Conservation (phyloP, 2,329 filamentous ascomycete species). For the Colletotrichum sojae region DNA sequence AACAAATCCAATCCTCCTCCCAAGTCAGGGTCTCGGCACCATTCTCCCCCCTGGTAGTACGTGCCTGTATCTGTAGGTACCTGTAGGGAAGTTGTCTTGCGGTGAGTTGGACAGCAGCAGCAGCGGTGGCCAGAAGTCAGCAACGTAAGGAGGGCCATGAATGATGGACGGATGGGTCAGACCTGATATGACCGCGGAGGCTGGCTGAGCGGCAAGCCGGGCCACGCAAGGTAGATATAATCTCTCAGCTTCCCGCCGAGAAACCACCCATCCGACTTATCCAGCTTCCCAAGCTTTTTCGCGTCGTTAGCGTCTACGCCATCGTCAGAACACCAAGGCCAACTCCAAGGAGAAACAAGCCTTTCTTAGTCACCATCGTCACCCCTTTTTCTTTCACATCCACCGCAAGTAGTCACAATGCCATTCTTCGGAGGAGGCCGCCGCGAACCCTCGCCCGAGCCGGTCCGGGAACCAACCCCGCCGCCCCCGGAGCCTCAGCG, state of each 20-base stretch:
- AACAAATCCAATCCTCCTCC: neutral
- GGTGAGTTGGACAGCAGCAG: conserved; percentile 7
- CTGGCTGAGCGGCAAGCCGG: no score
- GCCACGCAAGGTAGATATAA: conserved; percentile 29
- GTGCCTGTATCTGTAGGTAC: no score
- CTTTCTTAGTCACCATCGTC: neutral
- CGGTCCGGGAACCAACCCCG: conserved; percentile 48
- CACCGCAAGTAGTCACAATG: conserved; percentile 35
- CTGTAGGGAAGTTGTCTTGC: neutral
- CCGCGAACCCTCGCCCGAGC: conserved; percentile 50
- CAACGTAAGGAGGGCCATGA: neutral
- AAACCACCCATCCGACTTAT: conserved; percentile 25
- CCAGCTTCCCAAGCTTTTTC: conserved; percentile 37
- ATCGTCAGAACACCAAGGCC: neutral
- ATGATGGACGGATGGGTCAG: neutral
- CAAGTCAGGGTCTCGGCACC: conserved; percentile 33
- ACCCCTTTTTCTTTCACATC: neutral
- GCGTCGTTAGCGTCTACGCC: conserved; percentile 19
- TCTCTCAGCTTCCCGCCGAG: conserved; percentile 27
- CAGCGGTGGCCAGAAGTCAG: neutral
- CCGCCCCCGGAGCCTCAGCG: conserved; percentile 43
- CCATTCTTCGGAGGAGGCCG: conserved; percentile 47
- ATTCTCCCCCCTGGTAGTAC: no score
- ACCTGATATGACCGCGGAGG: conserved; percentile 4
- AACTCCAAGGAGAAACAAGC: conserved; percentile 25